Conservation (phyloP, 345 rosid genomes). For the Populus alba region DNA sequence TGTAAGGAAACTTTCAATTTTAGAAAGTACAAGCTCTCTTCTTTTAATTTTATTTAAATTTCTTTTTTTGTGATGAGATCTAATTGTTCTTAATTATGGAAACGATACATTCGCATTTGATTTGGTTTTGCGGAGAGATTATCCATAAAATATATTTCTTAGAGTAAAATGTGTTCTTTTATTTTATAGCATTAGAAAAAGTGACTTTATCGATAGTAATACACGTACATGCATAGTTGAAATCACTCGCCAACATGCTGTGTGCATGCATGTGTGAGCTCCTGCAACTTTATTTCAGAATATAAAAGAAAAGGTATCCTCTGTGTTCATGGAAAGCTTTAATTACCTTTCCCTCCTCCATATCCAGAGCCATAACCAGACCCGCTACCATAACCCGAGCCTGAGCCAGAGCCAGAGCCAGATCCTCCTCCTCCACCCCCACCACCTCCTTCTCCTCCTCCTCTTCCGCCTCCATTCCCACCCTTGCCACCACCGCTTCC, state of each 20-base stretch:
- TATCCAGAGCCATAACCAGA: too few species aligned
- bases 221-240: neutral
- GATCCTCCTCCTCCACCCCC: too few species aligned
- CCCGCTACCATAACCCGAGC: too few species aligned
- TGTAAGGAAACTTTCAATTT: neutral
- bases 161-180: neutral
- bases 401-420: too few species aligned
- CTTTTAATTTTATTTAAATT: neutral
- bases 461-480: too few species aligned
- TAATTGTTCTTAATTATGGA: neutral
- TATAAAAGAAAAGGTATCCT: neutral
- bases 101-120: neutral
- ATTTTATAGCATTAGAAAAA: neutral
- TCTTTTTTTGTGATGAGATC: neutral
- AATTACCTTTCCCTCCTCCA: neutral
- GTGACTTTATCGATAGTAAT: neutral
- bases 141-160: too few species aligned
- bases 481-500: too few species aligned
- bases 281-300: constrained; percentile 23
- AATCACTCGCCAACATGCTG: neutral
- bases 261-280: neutral
- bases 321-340: constrained; percentile 26
- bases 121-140: neutral
- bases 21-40: neutral
- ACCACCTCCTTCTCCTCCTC: too few species aligned